Conservation (phyloP, 345 rosid genomes). For the Populus deltoides region DNA sequence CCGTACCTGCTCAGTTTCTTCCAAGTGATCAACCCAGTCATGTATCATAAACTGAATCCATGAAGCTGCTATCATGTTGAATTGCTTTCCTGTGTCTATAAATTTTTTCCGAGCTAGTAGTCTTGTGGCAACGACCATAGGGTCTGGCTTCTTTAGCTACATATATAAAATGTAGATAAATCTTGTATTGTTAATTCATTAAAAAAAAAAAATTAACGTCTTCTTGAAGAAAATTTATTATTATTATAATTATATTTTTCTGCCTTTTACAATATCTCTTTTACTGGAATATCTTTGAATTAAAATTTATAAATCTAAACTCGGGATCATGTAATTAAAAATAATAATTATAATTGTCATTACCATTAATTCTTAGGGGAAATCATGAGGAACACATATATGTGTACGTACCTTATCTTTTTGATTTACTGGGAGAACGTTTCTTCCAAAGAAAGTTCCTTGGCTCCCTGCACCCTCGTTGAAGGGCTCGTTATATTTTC, state of each 20-base stretch:
- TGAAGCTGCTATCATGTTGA: constrained; percentile 60
- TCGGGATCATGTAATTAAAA: too few relatives aligned
- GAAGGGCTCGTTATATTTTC: constrained; percentile 47
- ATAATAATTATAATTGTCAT: too few relatives aligned
- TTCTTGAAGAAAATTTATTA: too few relatives aligned
- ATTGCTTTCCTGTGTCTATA: constrained; percentile 54
- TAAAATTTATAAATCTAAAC: too few relatives aligned
- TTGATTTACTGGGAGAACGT: constrained; percentile 31
- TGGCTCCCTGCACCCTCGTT: constrained; percentile 49
- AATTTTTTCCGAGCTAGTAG: constrained; percentile 39
- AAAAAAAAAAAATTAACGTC: too few relatives aligned
- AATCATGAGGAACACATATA: background rate
- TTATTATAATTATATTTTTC: too few relatives aligned
- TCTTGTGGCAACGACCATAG: constrained; percentile 44
- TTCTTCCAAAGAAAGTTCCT: constrained; percentile 54
- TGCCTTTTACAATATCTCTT: too few relatives aligned
- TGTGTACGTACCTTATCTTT: constrained; percentile 1
- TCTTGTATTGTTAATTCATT: too few relatives aligned
- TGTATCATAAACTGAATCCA: constrained; percentile 75
- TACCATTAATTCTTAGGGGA: too few relatives aligned
- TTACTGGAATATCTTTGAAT: too few relatives aligned
- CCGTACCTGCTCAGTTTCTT: constrained; percentile 49
- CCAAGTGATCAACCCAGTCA: constrained; percentile 68
- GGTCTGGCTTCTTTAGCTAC: constrained; percentile 17
- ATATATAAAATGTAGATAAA: background rate